Evolutionary conservation across 1,284 basidiomycete species (phyloP), one percentile per base, ranked within the genome.

Genomic region (Leccinum variabile): DNA sequence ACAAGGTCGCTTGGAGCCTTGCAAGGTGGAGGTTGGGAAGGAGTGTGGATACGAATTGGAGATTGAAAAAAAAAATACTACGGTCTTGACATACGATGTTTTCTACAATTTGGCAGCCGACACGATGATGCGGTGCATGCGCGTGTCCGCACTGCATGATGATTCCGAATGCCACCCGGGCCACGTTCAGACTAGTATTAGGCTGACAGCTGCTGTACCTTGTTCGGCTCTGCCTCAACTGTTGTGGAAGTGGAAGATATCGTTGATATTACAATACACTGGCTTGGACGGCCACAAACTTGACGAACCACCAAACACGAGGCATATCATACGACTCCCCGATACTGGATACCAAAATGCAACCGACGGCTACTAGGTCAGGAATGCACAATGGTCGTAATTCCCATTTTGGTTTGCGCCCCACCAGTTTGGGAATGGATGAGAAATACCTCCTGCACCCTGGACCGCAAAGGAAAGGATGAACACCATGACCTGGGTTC

Each of bases 381-480:
- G 32, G 46, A 59, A 72, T 54, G 67, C 64, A 53, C 66, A 68
- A n/a, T n/a, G 67, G 22, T 70, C 66, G 53, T 68, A 73, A 66
- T 72, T 72, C 63, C 79, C 80, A 44, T 66, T 69, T 62, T 81
- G 79, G 63, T 81, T 78, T 16, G 80, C 80, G 10, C 83, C 84
- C 70, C 81, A 82, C 86, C 85, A 87, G 59, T 75, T 67, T 4
- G 87, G 85, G 80, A 89, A 89, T n/a, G 82, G 76, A 63, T 81
- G 78, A 5, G 81, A 70, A 16, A 72, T 73, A 2, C 89, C 89
- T 13, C 81, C 81, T 10, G 86, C 89, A 59, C 89, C 89, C 68
- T 87, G 87, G 10, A 91, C 88, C 1, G 88, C 88, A 69, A 91
- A 90, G 7, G 85, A 87, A 18, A 89, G 79, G 28, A 91, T 79